phyloP scores from a whole-genome alignment of 2,329 filamentous ascomycete genomes.

The Harringtonia lauricola region DNA sequence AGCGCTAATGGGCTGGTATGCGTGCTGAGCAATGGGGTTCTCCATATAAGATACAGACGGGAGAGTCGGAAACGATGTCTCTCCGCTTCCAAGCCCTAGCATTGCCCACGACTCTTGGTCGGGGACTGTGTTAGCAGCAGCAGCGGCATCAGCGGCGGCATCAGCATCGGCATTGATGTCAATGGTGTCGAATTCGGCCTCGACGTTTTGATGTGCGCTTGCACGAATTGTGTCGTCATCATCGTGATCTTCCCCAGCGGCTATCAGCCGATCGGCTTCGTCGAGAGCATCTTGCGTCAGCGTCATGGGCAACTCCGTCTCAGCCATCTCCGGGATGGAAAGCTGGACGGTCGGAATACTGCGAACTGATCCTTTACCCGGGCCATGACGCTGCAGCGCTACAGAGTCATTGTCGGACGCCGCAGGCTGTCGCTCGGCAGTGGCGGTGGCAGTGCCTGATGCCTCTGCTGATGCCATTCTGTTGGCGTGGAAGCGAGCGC shows the following conservation, averaged over 20 bases:
- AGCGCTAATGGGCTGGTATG: background rate
- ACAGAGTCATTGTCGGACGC: slow-evolving; percentile 24
- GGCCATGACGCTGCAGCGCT: slow-evolving; percentile 37
- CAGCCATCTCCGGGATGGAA: slow-evolving; percentile 44
- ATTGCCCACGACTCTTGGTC: background rate
- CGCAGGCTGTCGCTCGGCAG: slow-evolving; percentile 16
- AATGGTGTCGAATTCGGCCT: slow-evolving; percentile 12
- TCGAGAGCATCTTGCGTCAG: slow-evolving; percentile 42
- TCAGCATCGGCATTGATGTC: background rate
- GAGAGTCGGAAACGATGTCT: too few species aligned
- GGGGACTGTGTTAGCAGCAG: background rate
- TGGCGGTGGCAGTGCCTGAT: background rate
- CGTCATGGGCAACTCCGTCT: slow-evolving; percentile 38
- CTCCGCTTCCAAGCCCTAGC: background rate
- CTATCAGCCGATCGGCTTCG: slow-evolving; percentile 34
- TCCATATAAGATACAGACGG: too few species aligned
- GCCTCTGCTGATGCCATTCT: background rate
- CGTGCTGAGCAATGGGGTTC: background rate
- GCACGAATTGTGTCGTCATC: slow-evolving; percentile 26
- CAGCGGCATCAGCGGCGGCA: background rate
- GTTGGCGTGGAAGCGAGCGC: background rate
- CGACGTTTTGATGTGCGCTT: slow-evolving; percentile 23
- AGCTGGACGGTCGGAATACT: slow-evolving; percentile 39
- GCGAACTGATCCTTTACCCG: slow-evolving; percentile 41
- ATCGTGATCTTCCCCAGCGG: slow-evolving; percentile 19